Percentiles rank a stretch among this genome's conserved stretches.
phyloP scores from a whole-genome alignment of 2,329 filamentous ascomycete species.

The Aspergillus fischeri region DNA sequence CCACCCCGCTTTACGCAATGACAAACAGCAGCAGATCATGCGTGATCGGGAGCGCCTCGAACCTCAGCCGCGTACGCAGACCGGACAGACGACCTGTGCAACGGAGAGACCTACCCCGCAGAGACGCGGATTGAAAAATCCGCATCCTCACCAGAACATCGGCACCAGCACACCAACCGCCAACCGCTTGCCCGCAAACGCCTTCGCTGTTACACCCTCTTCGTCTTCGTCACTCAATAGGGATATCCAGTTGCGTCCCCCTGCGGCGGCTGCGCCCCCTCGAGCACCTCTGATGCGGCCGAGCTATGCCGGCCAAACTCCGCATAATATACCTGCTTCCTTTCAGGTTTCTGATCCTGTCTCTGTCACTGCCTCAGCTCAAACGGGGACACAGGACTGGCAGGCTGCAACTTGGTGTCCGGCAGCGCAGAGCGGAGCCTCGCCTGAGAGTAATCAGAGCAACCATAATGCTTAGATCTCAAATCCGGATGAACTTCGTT shows the following conservation, averaged over 20 bases:
- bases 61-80: background rate
- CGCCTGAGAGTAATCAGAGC: background rate
- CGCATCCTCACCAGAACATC: background rate
- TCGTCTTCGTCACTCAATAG: background rate
- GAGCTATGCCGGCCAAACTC: background rate
- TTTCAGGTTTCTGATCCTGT: background rate
- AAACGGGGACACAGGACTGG: background rate
- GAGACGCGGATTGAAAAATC: background rate
- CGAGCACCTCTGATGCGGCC: background rate
- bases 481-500: background rate
- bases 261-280: background rate
- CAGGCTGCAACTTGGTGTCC: background rate
- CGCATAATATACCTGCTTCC: background rate
- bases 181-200: background rate
- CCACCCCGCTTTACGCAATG: conserved; percentile 12
- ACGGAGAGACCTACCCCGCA: background rate
- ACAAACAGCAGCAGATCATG: conserved; percentile 9
- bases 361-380: background rate
- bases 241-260: background rate
- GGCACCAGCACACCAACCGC: background rate
- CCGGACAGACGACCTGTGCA: background rate
- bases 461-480: background rate
- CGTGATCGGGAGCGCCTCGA: conserved; percentile 8
- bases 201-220: background rate
- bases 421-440: background rate